Conservation (phyloP, 2,329 filamentous ascomycete species). For the Pyrenochaeta sp. region DNA sequence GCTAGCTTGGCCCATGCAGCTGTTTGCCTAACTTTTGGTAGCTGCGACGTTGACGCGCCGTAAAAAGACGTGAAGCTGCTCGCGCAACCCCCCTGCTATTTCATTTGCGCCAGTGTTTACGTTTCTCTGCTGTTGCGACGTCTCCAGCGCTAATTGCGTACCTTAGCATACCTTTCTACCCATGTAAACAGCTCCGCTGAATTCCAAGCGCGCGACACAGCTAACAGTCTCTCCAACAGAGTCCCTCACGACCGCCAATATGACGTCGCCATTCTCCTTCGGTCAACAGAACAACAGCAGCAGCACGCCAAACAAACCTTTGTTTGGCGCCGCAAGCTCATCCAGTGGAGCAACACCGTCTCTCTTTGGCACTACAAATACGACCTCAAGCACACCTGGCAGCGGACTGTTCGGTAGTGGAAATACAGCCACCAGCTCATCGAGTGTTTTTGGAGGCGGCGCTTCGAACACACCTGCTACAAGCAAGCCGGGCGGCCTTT, state of each 20-base stretch:
- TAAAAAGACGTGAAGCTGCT: conserved; percentile 21
- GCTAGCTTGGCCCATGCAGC: conserved; percentile 29
- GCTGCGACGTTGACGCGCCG: conserved; percentile 33
- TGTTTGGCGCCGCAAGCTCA: conserved; percentile 38
- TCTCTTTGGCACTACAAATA: conserved; percentile 37
- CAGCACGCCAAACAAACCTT: conserved; percentile 40
- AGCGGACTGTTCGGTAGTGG: conserved; percentile 27
- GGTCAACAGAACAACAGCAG: conserved; percentile 32
- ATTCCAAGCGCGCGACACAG: conserved; percentile 7
- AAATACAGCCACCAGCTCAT: conserved; percentile 18
- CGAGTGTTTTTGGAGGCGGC: conserved; percentile 36
- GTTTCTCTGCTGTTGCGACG: conserved; percentile 4
- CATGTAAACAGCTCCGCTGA: conserved; percentile 27
- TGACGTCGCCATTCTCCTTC: conserved; percentile 44
- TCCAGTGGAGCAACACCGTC: conserved; percentile 33
- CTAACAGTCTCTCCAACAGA: conserved; percentile 7
- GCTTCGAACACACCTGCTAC: conserved; percentile 39
- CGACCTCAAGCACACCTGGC: conserved; percentile 25
- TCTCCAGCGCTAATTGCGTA: not conserved
- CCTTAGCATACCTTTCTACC: conserved; percentile 1
- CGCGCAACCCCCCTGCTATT: conserved; percentile 11
- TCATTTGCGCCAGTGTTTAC: conserved; percentile 2
- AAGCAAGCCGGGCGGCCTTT: conserved; percentile 39
- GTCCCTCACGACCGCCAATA: conserved; percentile 24
- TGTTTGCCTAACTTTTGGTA: conserved; percentile 41